Conservation (phyloP, 2,329 filamentous ascomycete genomes). For the Exserohilum turcica region DNA sequence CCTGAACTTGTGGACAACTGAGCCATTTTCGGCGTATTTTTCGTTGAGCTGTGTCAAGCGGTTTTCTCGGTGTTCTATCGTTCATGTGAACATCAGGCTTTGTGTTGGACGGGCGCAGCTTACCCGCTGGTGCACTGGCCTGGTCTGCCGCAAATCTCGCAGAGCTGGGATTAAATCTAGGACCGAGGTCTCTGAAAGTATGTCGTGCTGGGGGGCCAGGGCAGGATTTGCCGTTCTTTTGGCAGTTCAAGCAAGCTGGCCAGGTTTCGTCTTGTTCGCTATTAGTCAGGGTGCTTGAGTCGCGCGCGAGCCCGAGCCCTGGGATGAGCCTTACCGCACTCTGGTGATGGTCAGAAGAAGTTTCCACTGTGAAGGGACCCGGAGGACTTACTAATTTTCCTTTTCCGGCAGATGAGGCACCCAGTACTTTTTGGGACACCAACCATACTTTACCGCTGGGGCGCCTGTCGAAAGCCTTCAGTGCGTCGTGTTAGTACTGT, state of each 20-base stretch:
- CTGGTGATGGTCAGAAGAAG: conserved; percentile 18
- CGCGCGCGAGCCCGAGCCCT: background rate
- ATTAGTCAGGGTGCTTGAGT: conserved; percentile 15
- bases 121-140: conserved; percentile 4
- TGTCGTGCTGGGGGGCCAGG: conserved; percentile 42
- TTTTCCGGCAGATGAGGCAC: conserved; percentile 39
- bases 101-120: background rate
- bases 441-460: conserved; percentile 29
- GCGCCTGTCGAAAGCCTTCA: background rate
- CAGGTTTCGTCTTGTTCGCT: conserved; percentile 40
- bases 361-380: background rate
- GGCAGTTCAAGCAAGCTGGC: conserved; percentile 43
- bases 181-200: conserved; percentile 40
- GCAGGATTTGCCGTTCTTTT: conserved; percentile 42
- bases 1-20: conserved; percentile 35
- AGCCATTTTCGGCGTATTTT: conserved; percentile 34
- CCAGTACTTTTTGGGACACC: conserved; percentile 45
- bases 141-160: background rate
- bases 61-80: conserved; percentile 20
- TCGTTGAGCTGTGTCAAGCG: conserved; percentile 32
- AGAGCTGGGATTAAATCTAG: conserved; percentile 17
- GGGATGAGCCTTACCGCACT: conserved; percentile 24
- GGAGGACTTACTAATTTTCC: conserved; percentile 40
- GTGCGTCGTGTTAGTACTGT: background rate
- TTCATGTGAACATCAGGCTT: conserved; percentile 1